Base-by-base conservation (phyloP, 805 yeast genomes). In the Spathaspora girioi region DNA sequence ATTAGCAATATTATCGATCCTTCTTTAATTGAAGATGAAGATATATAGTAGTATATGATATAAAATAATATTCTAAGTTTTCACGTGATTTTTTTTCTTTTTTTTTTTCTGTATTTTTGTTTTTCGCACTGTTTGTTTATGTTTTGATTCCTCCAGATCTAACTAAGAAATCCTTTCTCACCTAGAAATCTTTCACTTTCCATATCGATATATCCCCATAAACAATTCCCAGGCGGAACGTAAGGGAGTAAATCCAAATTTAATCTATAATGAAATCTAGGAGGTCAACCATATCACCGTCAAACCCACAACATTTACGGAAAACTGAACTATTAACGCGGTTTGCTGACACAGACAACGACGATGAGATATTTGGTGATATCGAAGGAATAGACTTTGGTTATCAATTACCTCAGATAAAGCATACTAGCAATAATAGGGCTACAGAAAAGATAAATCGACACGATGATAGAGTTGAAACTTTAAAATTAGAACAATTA, bases 291-390 rank as follows among this genome's bases (percentile, higher is more conserved):
- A 15, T 15, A 35, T 35, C 40, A 35, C 15, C 40, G 18, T 35
- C 40, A 7, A 15, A 35, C 15, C 40, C 7, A 35, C 32, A 29
- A 29, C 32, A 35, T 35, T 15, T 35, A n/a, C 8, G 18, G 10
- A 46, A 46, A 15, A 14, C 15, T 27, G 46, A 50, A 42, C 47
- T 47, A 29, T 31, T 50, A 35, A 32, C 14, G 23, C 50, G 38
- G 26, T 50, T 31, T 50, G 45, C 50, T 7, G 53, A 50, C n/a
- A 35, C 15, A n/a, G 27, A 23, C 9, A 26, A 35, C 19, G 50
- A 50, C 14, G 59, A 56, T 38, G 59, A 56, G 19, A 49, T 56
- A n/a, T 50, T 54, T 45, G 54, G 53, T 5, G 56, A 50, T 31
- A 41, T 50, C 19, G 55, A 46, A 41, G 46, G 53, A 12, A 50